Base-by-base conservation (phyloP, 805 yeast species). In the Metschnikowia colocasiae region DNA sequence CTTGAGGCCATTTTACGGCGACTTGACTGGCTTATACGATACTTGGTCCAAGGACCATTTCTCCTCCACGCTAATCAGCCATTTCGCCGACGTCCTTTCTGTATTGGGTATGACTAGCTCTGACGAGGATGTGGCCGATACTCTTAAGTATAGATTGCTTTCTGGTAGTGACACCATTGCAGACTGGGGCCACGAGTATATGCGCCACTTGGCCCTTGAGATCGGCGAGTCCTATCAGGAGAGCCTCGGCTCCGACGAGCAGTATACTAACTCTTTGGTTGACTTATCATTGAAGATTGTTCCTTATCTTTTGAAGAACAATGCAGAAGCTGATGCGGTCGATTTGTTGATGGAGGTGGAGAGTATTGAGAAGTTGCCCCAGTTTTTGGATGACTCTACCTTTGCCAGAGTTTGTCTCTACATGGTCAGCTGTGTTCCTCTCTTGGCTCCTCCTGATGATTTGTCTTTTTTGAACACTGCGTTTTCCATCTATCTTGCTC, bases 281-380 rank as follows among this genome's bases (percentile, higher is more conserved):
- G 74, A 78, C 40, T 75, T 94, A 55, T 79, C 95, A 6, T 68
- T 87, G 57, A 79, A 83, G 56, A 83, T 94, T 57, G 91, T 87
- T 33, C 97, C 96, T 32, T 86, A 83, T 60, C 92, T 94, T 71
- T 76, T 94, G 56, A 82, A 87, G 61, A 97, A 92, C 69, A 92
- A 94, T 63, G 98, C 97, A 35, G 99, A 94, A 68, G 96, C 97
- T 18, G 99, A 94, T 63, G 99, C 99, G 1, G 96, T 94, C 22
- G 99, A 94, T 68, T 73, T 94, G 56, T 75, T 94, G 53, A 74
- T 90, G 49, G 99, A 94, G 68, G 81, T 94, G 47, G 99, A 94
- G 68, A 74, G 82, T 46, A 85, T 94, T 56, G 95, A 87, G 59
- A 81, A 83, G 61, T 74, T 94, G 54, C 84, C 94, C 7, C 81